A percentile compares a stretch with the other conserved stretches of the same genome.
phyloP scores from a whole-genome alignment of 1,284 basidiomycete species.

The Sanguinoderma infundibulare region DNA sequence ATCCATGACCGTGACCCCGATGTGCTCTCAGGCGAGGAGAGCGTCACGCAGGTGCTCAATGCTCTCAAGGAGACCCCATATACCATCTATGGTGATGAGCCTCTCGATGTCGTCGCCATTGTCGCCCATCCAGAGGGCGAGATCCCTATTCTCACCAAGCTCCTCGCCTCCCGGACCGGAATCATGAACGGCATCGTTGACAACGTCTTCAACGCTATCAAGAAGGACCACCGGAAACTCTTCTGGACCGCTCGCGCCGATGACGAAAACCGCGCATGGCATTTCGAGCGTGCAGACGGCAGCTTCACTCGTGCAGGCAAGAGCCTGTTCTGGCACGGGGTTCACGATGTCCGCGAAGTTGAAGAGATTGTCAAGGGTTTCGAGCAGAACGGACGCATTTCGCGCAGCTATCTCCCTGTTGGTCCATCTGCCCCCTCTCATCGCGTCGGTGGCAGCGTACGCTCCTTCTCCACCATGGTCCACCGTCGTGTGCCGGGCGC shows the following conservation, averaged over 20 bases:
- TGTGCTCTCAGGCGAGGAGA: slow-evolving; percentile 83
- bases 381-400: slow-evolving; percentile 79
- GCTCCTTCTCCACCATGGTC: slow-evolving; percentile 79
- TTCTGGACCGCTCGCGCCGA: slow-evolving; percentile 98
- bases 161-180: slow-evolving; percentile 88
- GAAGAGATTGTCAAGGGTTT: slow-evolving; percentile 86
- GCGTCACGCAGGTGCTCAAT: slow-evolving; percentile 89
- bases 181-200: slow-evolving; percentile 95
- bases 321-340: slow-evolving; percentile 97
- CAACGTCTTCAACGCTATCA: slow-evolving; percentile 96
- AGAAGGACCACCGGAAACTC: slow-evolving; percentile 92
- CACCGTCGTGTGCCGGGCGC: slow-evolving; percentile 52
- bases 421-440: slow-evolving; percentile 80
- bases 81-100: slow-evolving; percentile 98
- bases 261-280: slow-evolving; percentile 97
- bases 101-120: slow-evolving; percentile 93
- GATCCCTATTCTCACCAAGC: slow-evolving; percentile 90
- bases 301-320: slow-evolving; percentile 95
- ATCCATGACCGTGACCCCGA: slow-evolving; percentile 96
- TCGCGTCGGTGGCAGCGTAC: slow-evolving; percentile 47
- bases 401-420: slow-evolving; percentile 81
- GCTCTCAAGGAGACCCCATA: slow-evolving; percentile 83
- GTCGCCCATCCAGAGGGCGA: slow-evolving; percentile 92
- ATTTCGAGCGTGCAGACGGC: slow-evolving; percentile 98
- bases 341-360: slow-evolving; percentile 92